A percentile compares a stretch with the other conserved stretches of the same genome.
Evolutionary conservation across 768 basidiomycete genomes (phyloP).

Genomic region (Boletus rufocinnamomeus): DNA sequence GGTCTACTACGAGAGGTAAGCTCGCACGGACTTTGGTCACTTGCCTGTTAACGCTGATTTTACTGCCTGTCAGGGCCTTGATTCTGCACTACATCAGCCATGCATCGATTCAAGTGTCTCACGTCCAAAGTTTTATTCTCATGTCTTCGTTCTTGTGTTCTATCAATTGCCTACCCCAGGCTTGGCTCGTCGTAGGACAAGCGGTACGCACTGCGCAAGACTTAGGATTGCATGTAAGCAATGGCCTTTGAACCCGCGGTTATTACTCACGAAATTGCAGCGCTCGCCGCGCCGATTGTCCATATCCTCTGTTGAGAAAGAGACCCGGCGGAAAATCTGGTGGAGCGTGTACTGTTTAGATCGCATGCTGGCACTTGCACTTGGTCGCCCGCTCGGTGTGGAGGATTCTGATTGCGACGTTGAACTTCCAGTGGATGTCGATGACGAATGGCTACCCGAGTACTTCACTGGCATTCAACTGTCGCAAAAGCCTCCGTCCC

Average conservation of each 20-base stretch:
- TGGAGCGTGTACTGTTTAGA: constrained; percentile 92
- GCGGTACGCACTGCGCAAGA: constrained; percentile 89
- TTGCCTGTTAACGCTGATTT: constrained; percentile 3
- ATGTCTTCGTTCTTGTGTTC: constrained; percentile 91
- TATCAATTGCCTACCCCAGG: constrained; percentile 90
- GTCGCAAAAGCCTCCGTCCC: constrained; percentile 55
- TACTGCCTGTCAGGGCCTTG: constrained; percentile 58
- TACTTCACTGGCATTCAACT: constrained; percentile 68
- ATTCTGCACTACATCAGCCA: constrained; percentile 92
- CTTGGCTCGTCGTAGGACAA: constrained; percentile 91
- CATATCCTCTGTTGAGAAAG: constrained; percentile 77
- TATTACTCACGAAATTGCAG: constrained; percentile 41
- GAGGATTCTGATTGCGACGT: constrained; percentile 92
- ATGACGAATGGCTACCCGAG: constrained; percentile 74
- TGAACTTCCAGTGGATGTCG: constrained; percentile 79
- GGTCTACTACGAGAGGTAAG: constrained; percentile 86
- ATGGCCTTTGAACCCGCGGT: constrained; percentile 3
- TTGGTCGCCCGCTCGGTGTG: constrained; percentile 85
- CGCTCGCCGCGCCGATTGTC: constrained; percentile 78
- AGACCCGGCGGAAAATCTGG: constrained; percentile 90
- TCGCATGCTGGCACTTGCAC: constrained; percentile 87
- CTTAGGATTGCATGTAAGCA: constrained; percentile 84
- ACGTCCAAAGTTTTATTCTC: constrained; percentile 88
- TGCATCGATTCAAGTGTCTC: constrained; percentile 78
- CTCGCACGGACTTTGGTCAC: constrained; percentile 7